Conservation (phyloP, 352 stramenopile species). For the Pythium sukuiense region DNA sequence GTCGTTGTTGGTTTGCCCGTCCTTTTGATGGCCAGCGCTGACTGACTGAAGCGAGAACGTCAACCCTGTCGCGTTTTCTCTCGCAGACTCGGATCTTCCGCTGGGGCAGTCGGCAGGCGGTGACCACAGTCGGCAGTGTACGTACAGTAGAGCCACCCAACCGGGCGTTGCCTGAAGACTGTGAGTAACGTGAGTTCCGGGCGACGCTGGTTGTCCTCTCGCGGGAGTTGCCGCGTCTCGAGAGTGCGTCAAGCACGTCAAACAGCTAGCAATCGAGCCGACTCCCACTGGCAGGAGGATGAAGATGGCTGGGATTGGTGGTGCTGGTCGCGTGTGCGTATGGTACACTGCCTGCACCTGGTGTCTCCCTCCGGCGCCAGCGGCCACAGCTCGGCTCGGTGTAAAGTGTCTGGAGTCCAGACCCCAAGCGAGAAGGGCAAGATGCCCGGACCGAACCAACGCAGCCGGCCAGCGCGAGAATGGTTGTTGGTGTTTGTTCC, state of each 20-base stretch:
- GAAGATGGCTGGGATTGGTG: neutral
- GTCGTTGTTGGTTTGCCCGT: neutral
- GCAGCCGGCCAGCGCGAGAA: constrained; percentile 13
- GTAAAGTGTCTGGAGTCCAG: neutral
- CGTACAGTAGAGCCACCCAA: constrained; percentile 14
- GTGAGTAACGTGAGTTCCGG: constrained; percentile 4
- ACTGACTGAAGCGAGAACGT: constrained; percentile 3
- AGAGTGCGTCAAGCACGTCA: neutral
- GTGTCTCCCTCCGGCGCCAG: neutral
- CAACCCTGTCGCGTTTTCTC: constrained; percentile 9
- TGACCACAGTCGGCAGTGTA: neutral
- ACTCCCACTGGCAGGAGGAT: too few relatives aligned
- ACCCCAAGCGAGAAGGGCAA: neutral
- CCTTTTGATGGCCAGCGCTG: neutral
- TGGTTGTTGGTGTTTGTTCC: constrained; percentile 8
- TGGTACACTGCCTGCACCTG: too few relatives aligned
- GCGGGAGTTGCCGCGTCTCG: constrained; percentile 2
- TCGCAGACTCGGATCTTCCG: constrained; percentile 7
- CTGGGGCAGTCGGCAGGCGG: too few relatives aligned
- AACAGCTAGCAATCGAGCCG: neutral
- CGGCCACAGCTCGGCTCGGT: neutral
- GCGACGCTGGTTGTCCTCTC: neutral
- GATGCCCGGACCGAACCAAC: constrained; percentile 3
- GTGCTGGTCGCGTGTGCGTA: neutral
- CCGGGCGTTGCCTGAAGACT: neutral